Evolutionary conservation across 169 alveolate genomes (phyloP), one percentile per base, ranked within the genome.

Genomic region (Babesia microti): DNA sequence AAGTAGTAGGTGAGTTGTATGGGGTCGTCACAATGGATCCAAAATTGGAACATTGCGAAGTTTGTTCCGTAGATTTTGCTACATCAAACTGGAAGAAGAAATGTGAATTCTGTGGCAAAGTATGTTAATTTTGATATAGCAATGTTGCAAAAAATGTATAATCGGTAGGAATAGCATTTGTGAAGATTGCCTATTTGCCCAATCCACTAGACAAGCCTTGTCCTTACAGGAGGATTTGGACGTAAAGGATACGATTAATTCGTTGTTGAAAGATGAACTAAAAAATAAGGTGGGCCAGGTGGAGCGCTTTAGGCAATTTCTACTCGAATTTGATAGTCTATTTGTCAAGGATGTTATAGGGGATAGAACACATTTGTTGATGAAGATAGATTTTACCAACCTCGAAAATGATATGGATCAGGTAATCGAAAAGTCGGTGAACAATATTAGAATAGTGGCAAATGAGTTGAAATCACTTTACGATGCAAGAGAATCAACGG

Each of bases 161-260:
- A 46, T 23, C 23, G 59, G 56, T 12, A 24, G 51, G 12, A 49
- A 58, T 21, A 52, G 66, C 34, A 51, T 57, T 7, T 76, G 85
- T 50, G 66, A 58, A 23, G 72, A 63, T 28, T 76, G 85, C 45
- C 50, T 70, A 19, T 24, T 74, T 28, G 70, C 68, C 24, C 76
- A 75, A 28, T 61, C 78, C 2, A 54, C 85, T 29, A 59, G 65
- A 36, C 78, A 70, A 30, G 59, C 85, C 23, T 59, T 76, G 24
- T 53, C 79, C n/a, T 51, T 76, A 24, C 85, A 76, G 34, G 85
- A 76, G 68, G 85, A 76, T 42, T 51, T 76, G 49, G 85, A 75
- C 29, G 69, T 68, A 29, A 76, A 75, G 28, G 79, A 68, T 23
- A 76, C 68, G 35, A 76, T 76, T 3, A 76, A 76, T 57, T 75